Evolutionary conservation across 768 basidiomycete species (phyloP).

Genomic region (Phlebiopsis flavidoalba): DNA sequence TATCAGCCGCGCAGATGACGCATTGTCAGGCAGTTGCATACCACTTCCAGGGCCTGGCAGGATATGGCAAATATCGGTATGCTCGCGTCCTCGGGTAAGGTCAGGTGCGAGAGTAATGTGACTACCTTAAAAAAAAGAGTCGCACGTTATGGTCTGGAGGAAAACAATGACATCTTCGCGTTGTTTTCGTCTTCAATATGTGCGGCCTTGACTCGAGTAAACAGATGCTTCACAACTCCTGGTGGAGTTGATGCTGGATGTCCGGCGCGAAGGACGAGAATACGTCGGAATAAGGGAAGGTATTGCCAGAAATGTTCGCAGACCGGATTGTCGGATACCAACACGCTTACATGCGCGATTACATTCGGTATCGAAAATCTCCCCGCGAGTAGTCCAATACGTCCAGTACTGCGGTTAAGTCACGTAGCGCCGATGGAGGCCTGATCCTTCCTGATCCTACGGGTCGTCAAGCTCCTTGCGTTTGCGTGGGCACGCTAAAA

Average conservation of each 20-base stretch:
- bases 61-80: not conserved
- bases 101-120: slow-evolving; percentile 23
- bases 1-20: slow-evolving; percentile 7
- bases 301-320: slow-evolving; percentile 21
- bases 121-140: slow-evolving; percentile 33
- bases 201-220: slow-evolving; percentile 25
- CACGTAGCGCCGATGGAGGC: not conserved
- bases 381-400: not conserved
- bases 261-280: slow-evolving; percentile 22
- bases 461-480: too few relatives aligned
- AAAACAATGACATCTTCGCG: slow-evolving; percentile 24
- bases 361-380: not conserved
- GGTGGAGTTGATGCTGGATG: slow-evolving; percentile 25
- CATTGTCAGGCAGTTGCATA: slow-evolving; percentile 4
- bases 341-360: slow-evolving; percentile 3
- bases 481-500: too few relatives aligned
- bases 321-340: slow-evolving; percentile 18
- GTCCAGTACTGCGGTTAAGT: not conserved
- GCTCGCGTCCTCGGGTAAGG: slow-evolving; percentile 32
- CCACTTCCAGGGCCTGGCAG: slow-evolving; percentile 14
- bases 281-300: slow-evolving; percentile 21
- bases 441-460: too few relatives aligned
- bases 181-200: slow-evolving; percentile 31
- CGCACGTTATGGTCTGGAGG: slow-evolving; percentile 32
- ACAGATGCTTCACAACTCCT: slow-evolving; percentile 29